A percentile compares a stretch with the other conserved stretches of the same genome.
phyloP scores from a whole-genome alignment of 352 stramenopile species.

The Globisporangium barbulae region DNA sequence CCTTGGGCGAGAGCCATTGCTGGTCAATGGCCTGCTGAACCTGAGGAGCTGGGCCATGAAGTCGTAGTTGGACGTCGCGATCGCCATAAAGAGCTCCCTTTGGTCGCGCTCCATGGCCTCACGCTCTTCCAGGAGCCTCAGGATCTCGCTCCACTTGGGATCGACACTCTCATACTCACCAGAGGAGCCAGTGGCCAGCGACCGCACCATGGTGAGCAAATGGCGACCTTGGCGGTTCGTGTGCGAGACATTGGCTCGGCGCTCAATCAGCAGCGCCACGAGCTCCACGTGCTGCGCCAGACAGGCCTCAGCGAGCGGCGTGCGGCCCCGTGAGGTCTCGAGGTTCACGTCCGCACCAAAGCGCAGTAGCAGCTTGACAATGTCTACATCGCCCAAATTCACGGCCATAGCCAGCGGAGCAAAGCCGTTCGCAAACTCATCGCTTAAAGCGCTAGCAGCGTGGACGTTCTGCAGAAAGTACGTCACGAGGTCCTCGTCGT shows the following conservation, averaged over 20 bases:
- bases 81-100: conserved; percentile 58
- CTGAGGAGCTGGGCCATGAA: conserved; percentile 42
- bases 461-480: conserved; percentile 61
- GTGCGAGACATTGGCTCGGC: conserved; percentile 56
- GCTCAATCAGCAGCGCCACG: conserved; percentile 56
- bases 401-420: conserved; percentile 49
- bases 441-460: conserved; percentile 29
- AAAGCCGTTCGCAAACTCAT: conserved; percentile 70
- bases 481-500: conserved; percentile 55
- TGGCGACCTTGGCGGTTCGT: conserved; percentile 59
- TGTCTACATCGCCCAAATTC: conserved; percentile 39
- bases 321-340: conserved; percentile 64
- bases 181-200: conserved; percentile 11
- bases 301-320: conserved; percentile 57
- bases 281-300: conserved; percentile 41
- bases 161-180: not conserved
- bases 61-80: conserved; percentile 70
- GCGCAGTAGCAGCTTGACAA: conserved; percentile 53
- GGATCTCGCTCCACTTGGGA: conserved; percentile 30
- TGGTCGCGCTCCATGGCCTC: conserved; percentile 50
- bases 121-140: conserved; percentile 42
- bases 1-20: not conserved
- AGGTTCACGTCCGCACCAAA: conserved; percentile 70
- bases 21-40: conserved; percentile 17
- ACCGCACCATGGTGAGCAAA: conserved; percentile 40